A percentile compares a stretch with the other conserved stretches of the same genome.
These are phyloP conservation scores for Verticillium nubilum DNA, from an alignment of 2,329 filamentous ascomycete species.

Conservation along the genomic window DNA sequence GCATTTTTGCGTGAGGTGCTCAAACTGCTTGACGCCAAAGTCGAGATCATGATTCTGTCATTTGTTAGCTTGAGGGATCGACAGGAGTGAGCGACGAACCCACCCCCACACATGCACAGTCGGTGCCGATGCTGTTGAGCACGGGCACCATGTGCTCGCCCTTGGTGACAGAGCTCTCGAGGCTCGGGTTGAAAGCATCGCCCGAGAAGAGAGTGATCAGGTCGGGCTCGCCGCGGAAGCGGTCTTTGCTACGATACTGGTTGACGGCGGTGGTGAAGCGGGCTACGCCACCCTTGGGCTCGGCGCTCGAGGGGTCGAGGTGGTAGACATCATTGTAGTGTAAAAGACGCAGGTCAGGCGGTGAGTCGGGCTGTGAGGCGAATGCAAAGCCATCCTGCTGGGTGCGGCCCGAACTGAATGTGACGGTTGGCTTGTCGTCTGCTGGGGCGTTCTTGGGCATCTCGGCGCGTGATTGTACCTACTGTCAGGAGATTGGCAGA, in stretches of 20 bases:
- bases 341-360: conserved; percentile 70
- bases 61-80: conserved; percentile 8
- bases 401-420: conserved; percentile 21
- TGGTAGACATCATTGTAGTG: conserved; percentile 97
- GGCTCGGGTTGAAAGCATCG: conserved; percentile 85
- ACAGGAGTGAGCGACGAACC: conserved; percentile 26
- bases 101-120: conserved; percentile 78
- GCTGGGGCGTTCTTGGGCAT: conserved; percentile 11
- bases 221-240: conserved; percentile 57
- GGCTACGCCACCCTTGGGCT: conserved; percentile 76
- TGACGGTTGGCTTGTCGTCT: conserved; percentile 15
- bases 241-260: conserved; percentile 61
- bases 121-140: conserved; percentile 70
- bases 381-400: conserved; percentile 2
- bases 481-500: neutral
- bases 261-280: conserved; percentile 76
- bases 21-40: conserved; percentile 80
- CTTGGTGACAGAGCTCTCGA: conserved; percentile 87
- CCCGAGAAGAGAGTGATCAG: conserved; percentile 82
- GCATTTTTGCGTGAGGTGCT: conserved; percentile 66
- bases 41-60: conserved; percentile 82
- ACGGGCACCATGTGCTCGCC: conserved; percentile 87
- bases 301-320: conserved; percentile 67
- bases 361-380: conserved; percentile 11
- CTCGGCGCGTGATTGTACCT: neutral